Evolutionary conservation across 1,284 basidiomycete genomes (phyloP).

Genomic region (Ustilago esculenta): DNA sequence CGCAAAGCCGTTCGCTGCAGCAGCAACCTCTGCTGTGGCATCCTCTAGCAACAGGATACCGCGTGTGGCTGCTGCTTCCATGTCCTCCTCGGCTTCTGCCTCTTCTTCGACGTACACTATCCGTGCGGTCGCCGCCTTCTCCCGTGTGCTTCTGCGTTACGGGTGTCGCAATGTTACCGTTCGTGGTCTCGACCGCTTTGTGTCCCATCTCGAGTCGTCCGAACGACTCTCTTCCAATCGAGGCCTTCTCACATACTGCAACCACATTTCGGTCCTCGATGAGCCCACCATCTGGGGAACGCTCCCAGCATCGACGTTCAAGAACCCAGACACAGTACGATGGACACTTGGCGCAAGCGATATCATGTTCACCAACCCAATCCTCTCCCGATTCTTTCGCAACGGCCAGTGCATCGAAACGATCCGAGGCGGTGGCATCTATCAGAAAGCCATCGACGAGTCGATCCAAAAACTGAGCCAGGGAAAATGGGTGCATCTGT

Average conservation of each 20-base stretch:
- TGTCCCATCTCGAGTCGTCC: constrained; percentile 43
- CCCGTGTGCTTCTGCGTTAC: constrained; percentile 41
- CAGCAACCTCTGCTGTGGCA: not conserved
- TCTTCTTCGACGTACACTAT: constrained; percentile 35
- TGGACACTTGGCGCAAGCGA: constrained; percentile 92
- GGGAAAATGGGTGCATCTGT: constrained; percentile 93
- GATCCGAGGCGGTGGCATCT: constrained; percentile 86
- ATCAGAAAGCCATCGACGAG: constrained; percentile 84
- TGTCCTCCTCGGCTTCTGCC: constrained; percentile 7
- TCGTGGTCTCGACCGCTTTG: constrained; percentile 51
- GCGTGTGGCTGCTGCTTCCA: constrained; percentile 8
- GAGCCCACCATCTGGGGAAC: constrained; percentile 61
- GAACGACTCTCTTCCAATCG: constrained; percentile 31
- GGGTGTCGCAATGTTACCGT: constrained; percentile 58
- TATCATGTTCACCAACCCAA: constrained; percentile 87
- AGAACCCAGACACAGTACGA: constrained; percentile 71
- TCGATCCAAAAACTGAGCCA: constrained; percentile 81
- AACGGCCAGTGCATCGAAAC: constrained; percentile 94
- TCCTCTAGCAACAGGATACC: constrained; percentile 1
- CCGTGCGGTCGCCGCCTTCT: constrained; percentile 50
- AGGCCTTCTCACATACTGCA: constrained; percentile 62
- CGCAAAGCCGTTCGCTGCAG: constrained; percentile 27
- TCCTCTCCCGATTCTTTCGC: constrained; percentile 78
- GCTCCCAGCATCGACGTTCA: constrained; percentile 41
- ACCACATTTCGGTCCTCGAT: constrained; percentile 64